Evolutionary conservation across 306 rosid genomes (phyloP).

Genomic region (Prunus davidiana): DNA sequence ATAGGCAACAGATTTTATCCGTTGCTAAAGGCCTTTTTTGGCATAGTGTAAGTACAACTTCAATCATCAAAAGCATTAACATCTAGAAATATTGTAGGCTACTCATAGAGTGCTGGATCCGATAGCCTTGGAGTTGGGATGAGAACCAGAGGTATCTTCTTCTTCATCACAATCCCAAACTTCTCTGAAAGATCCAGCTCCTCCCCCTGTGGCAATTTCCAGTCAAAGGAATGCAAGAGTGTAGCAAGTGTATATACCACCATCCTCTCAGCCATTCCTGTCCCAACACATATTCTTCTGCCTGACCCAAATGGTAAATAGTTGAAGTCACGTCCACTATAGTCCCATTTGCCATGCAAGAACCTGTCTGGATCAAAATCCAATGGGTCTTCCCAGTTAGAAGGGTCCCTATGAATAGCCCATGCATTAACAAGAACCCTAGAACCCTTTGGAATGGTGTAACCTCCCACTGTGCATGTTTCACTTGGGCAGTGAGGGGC

Average conservation of each 20-base stretch:
- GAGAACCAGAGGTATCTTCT: too few relatives aligned
- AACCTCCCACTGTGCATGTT: too few relatives aligned
- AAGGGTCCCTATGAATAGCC: background rate
- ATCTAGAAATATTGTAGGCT: background rate
- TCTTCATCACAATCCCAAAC: too few relatives aligned
- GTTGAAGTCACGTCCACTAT: background rate
- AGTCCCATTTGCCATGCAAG: conserved; percentile 4
- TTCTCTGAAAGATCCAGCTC: too few relatives aligned
- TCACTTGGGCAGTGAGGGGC: too few relatives aligned
- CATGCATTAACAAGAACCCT: too few relatives aligned
- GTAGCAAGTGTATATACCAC: background rate
- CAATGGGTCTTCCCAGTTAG: conserved; percentile 17
- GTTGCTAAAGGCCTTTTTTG: too few relatives aligned
- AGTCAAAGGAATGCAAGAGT: background rate
- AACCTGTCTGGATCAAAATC: conserved; percentile 31
- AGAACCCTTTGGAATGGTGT: too few relatives aligned
- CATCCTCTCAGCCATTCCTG: conserved; percentile 18
- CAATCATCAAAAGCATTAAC: too few relatives aligned
- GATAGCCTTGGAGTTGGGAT: conserved; percentile 22
- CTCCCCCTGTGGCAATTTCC: too few relatives aligned
- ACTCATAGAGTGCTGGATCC: conserved; percentile 37
- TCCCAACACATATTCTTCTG: conserved; percentile 28
- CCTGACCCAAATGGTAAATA: conserved; percentile 32
- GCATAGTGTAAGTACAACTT: too few relatives aligned
- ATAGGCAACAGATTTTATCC: too few relatives aligned